Percentiles rank a stretch among this genome's conserved stretches.
Conservation (phyloP, 441 rosid genomes). For the Euphorbia celastroides region DNA sequence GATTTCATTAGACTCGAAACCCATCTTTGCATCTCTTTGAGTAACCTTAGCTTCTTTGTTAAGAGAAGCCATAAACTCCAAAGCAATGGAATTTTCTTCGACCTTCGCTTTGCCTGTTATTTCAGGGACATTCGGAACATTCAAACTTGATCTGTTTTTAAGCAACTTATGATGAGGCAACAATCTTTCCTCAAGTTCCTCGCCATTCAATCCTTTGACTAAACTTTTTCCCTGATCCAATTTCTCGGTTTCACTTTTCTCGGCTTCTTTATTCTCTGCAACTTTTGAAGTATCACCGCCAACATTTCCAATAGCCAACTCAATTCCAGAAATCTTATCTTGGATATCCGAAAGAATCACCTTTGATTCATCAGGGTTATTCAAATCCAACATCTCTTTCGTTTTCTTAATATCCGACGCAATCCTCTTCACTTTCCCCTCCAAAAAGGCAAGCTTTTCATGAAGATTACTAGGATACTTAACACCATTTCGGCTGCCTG, state of each 20-base stretch:
- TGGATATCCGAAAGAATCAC: conserved; percentile 69
- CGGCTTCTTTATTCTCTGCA: conserved; percentile 25
- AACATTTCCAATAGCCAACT: conserved; percentile 62
- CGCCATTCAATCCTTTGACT: conserved; percentile 53
- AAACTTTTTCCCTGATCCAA: conserved; percentile 30
- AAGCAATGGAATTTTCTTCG: conserved; percentile 52
- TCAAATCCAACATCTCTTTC: conserved; percentile 86
- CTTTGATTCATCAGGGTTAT: conserved; percentile 73
- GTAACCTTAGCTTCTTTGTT: conserved; percentile 28
- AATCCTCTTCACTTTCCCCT: conserved; percentile 92
- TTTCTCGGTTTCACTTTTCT: conserved; percentile 27
- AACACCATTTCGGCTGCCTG: conserved; percentile 10
- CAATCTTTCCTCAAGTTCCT: conserved; percentile 85
- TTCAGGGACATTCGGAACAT: conserved; percentile 21
- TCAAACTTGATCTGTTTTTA: too few species aligned
- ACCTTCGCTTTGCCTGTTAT: conserved; percentile 19
- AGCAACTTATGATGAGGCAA: conserved; percentile 95
- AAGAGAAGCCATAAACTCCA: conserved; percentile 55
- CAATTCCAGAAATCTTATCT: conserved; percentile 84
- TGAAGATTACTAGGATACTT: conserved; percentile 74
- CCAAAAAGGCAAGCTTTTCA: conserved; percentile 90
- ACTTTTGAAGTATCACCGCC: conserved; percentile 32
- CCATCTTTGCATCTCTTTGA: conserved; percentile 23
- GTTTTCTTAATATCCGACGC: conserved; percentile 91
- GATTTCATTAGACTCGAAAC: conserved; percentile 35